Evolutionary conservation across 495 filamentous ascomycete genomes (phyloP).

Genomic region (Xylona heveae): DNA sequence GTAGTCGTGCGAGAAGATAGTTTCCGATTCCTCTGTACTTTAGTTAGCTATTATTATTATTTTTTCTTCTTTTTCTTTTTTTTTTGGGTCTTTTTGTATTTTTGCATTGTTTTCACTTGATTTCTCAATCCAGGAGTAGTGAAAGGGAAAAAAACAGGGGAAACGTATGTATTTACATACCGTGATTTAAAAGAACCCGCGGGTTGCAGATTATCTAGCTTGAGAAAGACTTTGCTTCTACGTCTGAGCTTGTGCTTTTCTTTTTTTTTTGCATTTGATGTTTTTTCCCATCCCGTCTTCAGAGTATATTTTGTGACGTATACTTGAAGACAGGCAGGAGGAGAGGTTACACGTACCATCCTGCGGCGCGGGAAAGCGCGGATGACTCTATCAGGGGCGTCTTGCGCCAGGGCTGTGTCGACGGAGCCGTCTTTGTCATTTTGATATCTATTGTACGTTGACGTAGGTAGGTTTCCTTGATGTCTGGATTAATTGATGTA

Average conservation of each 20-base stretch:
- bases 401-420: slow-evolving; percentile 40
- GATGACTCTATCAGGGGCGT: slow-evolving; percentile 52
- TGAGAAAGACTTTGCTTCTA: slow-evolving; percentile 57
- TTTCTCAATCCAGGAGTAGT: not conserved
- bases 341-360: slow-evolving; percentile 30
- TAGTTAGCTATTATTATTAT: not conserved
- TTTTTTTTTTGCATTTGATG: too few relatives aligned
- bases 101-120: slow-evolving; percentile 1
- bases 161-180: slow-evolving; percentile 17
- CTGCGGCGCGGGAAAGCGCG: slow-evolving; percentile 45
- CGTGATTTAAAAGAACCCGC: slow-evolving; percentile 91
- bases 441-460: too few relatives aligned
- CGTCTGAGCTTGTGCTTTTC: slow-evolving; percentile 17
- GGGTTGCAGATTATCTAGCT: slow-evolving; percentile 84
- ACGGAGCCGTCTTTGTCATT: too few relatives aligned
- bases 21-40: slow-evolving; percentile 49
- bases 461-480: too few relatives aligned
- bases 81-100: not conserved
- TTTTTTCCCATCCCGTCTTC: too few relatives aligned
- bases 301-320: slow-evolving; percentile 7
- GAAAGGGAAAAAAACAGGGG: not conserved
- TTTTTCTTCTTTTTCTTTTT: not conserved
- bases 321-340: not conserved
- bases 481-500: too few relatives aligned
- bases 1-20: slow-evolving; percentile 39